These are phyloP conservation scores for Heracleum sosnowskyi DNA, from an alignment of 129 eudicot genomes.

Conservation along the genomic window DNA sequence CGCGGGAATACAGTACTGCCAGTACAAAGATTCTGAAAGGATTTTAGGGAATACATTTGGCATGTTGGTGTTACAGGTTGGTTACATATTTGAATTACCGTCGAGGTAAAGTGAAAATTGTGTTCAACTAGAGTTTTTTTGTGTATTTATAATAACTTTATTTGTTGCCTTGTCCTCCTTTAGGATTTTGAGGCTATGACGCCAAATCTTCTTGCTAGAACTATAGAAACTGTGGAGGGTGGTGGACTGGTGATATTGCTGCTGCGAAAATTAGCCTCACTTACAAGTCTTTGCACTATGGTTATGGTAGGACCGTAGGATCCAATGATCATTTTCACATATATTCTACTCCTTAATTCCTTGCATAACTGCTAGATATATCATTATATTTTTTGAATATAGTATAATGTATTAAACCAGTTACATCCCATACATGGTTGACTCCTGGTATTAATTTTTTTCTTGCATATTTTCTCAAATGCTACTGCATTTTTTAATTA, in stretches of 20 bases:
- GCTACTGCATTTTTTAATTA: not conserved
- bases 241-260: constrained; percentile 80
- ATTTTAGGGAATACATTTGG: constrained; percentile 89
- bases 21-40: constrained; percentile 87
- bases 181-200: constrained; percentile 97
- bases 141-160: constrained; percentile 1
- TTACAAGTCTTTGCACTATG: constrained; percentile 88
- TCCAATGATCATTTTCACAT: not conserved
- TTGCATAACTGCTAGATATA: not conserved
- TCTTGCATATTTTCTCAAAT: not conserved
- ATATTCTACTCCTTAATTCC: not conserved
- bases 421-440: not conserved
- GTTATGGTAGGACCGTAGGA: constrained; percentile 64
- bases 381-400: not conserved
- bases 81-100: constrained; percentile 7
- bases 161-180: not conserved
- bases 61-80: constrained; percentile 94
- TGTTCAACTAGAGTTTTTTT: not conserved
- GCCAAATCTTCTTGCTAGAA: constrained; percentile 89
- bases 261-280: constrained; percentile 82
- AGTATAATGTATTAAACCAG: not conserved
- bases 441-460: not conserved
- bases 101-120: not conserved
- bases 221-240: constrained; percentile 98
- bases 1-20: constrained; percentile 61